Evolutionary conservation across 768 basidiomycete species (phyloP).

Genomic region (Leccinellum albellum): DNA sequence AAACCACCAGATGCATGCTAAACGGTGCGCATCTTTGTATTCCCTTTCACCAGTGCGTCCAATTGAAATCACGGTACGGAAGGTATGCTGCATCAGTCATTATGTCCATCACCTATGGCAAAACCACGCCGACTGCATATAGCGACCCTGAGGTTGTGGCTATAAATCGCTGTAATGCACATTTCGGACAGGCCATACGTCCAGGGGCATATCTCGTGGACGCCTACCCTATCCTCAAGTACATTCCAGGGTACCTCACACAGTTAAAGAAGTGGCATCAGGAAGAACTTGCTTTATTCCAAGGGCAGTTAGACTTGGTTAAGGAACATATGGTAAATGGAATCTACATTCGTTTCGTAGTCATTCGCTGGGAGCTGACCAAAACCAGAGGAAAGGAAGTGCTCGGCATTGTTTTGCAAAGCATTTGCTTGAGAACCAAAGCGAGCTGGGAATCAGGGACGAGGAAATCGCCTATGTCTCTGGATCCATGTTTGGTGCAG

Average conservation of each 20-base stretch:
- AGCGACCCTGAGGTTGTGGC: constrained; percentile 34
- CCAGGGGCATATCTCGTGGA: constrained; percentile 29
- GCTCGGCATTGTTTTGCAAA: constrained; percentile 33
- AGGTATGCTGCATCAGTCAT: constrained; percentile 40
- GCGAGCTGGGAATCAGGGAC: constrained; percentile 29
- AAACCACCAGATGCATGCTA: constrained; percentile 32
- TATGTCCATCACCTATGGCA: constrained; percentile 39
- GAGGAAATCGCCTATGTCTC: constrained; percentile 38
- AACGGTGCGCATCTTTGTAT: constrained; percentile 17
- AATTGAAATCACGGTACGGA: not conserved
- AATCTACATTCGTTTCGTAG: not conserved
- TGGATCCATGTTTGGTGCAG: constrained; percentile 43
- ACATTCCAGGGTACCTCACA: constrained; percentile 37
- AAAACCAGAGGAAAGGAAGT: constrained; percentile 20
- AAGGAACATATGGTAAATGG: constrained; percentile 27
- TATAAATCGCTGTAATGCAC: constrained; percentile 23
- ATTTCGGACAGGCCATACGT: constrained; percentile 25
- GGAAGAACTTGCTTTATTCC: constrained; percentile 35
- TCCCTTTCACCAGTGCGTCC: not conserved
- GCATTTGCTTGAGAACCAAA: constrained; percentile 36
- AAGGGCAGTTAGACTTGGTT: constrained; percentile 28
- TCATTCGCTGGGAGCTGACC: not conserved
- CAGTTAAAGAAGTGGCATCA: constrained; percentile 52
- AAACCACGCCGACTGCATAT: constrained; percentile 36
- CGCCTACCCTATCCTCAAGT: constrained; percentile 19